Evolutionary conservation across 1,284 basidiomycete species (phyloP), one percentile per base, ranked within the genome.

Genomic region (Salmacisia buchloeana): DNA sequence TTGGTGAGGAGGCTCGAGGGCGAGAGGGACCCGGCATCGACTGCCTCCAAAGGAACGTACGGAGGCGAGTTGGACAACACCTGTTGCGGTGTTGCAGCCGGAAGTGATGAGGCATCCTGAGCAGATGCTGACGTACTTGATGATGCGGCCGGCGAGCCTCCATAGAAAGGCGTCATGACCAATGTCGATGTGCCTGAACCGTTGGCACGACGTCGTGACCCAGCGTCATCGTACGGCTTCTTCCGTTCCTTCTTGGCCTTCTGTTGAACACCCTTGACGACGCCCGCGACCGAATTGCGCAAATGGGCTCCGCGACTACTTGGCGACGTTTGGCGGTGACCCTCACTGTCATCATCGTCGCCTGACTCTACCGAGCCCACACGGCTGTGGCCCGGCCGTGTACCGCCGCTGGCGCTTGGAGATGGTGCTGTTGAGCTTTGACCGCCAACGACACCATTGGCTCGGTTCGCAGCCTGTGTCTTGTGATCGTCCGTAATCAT

Each of bases 401-500:
- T 33, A 12, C 49, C 49, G 4, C 13, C n/a, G 15, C 49, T 54
- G n/a, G 49, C 49, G 49, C n/a, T 54, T 9, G 49, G 49, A 15
- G 49, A 54, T 12, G 49, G 27, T 15, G 27, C 49, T 2, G 49
- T 54, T n/a, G 49, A 54, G 25, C n/a, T 18, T 6, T 27, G 31
- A n/a, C 49, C 49, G 13, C 29, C 18, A 12, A 29, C 18, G 15
- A 27, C 33, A n/a, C 31, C 25, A 45, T 41, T 21, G 18, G 60
- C 29, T 39, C 21, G n/a, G 10, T 29, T 25, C 12, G 46, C 25
- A 21, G n/a, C 87, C 85, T 75, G 90, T 89, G 77, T 91, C 87
- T 61, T 91, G 90, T 43, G 91, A 86, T 99, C 96, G 81, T 99
- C 96, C 2, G 94, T 99, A 73, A 98, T 64, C 92, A 89, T 82